These are phyloP conservation scores for Pseudonitzschia pungens DNA, from an alignment of 108 stramenopile species.

Conservation along the genomic window DNA sequence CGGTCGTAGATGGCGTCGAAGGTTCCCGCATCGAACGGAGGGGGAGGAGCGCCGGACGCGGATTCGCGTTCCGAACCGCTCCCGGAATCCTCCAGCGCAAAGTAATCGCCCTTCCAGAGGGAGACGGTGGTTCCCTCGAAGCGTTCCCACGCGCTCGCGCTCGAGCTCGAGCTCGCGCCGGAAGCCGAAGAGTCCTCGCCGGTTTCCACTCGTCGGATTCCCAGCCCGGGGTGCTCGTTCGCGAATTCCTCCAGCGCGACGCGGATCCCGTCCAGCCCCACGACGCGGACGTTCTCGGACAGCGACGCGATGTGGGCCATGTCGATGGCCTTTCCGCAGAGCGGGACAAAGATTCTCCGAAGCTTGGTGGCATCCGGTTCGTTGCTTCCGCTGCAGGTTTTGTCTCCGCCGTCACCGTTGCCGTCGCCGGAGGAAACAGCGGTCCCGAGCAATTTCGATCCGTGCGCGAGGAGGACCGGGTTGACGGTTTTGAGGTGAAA, in stretches of 20 bases:
- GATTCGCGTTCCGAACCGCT: background rate
- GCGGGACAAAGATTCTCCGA: constrained; percentile 62
- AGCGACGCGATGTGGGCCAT: constrained; percentile 66
- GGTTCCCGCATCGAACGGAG: constrained; percentile 19
- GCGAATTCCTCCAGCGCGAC: constrained; percentile 73
- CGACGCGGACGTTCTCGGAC: constrained; percentile 35
- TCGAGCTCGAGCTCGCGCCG: no score
- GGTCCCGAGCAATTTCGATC: background rate
- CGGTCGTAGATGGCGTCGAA: constrained; percentile 81
- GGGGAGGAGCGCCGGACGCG: no score
- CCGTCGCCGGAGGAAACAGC: no score
- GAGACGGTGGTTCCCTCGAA: constrained; percentile 58
- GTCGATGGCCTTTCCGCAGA: constrained; percentile 87
- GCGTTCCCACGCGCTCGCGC: constrained; percentile 18
- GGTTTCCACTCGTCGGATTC: constrained; percentile 28
- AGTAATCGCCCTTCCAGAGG: constrained; percentile 69
- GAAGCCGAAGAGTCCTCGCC: no score
- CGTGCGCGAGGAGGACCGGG: constrained; percentile 18
- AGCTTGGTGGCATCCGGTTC: no score
- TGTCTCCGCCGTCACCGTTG: background rate
- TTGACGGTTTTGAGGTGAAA: constrained; percentile 39
- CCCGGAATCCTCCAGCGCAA: constrained; percentile 23
- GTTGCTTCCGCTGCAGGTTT: background rate
- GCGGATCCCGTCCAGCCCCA: constrained; percentile 77
- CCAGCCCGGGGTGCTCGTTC: constrained; percentile 59